A percentile compares a stretch with the other conserved stretches of the same genome.
phyloP scores from a whole-genome alignment of 371 early-diverging fungal genomes.

The Vairimorpha apis region DNA sequence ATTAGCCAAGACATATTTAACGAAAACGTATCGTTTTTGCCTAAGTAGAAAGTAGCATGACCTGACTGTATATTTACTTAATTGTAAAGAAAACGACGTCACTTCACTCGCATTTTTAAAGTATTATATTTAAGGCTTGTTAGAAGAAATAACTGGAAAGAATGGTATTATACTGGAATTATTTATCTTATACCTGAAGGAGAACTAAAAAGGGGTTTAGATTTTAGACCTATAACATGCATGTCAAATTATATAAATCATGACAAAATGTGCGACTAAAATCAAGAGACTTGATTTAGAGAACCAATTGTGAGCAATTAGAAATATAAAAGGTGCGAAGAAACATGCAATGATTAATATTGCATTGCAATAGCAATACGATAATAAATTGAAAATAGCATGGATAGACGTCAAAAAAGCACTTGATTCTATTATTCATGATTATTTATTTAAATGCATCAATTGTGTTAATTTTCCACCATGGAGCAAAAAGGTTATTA shows the following conservation, averaged over 20 bases:
- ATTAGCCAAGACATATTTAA: neutral
- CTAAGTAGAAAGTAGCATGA: neutral
- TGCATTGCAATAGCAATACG: neutral
- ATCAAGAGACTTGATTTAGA: neutral
- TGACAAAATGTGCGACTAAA: neutral
- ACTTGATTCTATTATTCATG: neutral
- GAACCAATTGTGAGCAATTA: neutral
- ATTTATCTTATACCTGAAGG: neutral
- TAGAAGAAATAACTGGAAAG: neutral
- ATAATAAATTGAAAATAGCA: neutral
- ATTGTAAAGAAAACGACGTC: neutral
- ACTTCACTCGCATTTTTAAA: neutral
- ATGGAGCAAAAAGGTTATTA: too few relatives aligned
- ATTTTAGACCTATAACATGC: constrained; percentile 2
- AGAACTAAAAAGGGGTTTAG: neutral
- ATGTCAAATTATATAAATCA: neutral
- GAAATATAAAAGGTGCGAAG: neutral
- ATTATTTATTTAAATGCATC: neutral
- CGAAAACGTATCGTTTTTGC: neutral
- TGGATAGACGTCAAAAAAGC: constrained; percentile 8
- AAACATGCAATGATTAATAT: neutral
- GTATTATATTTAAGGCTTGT: neutral
- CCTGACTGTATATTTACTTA: neutral
- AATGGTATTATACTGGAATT: neutral
- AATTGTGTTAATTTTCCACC: neutral